Base-by-base conservation (phyloP, 371 early-diverging fungal genomes). In the Thermomucor indicae-seudaticae region DNA sequence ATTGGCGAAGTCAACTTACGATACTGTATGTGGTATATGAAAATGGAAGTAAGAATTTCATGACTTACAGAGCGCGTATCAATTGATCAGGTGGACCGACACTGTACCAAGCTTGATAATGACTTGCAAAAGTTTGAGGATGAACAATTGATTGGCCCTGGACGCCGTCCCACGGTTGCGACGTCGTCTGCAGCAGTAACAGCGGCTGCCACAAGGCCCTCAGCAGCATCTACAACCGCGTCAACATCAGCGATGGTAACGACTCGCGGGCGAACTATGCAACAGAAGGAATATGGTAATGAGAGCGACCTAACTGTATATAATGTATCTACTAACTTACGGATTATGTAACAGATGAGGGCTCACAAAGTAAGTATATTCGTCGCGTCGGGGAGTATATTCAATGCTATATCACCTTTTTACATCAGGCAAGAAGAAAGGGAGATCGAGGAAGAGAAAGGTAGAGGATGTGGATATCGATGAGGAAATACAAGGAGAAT, bases 71-170 rank as follows among this genome's bases (percentile, higher is more conserved):
- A 5, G 37, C 10, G n/a, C 11, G 37, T 19, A 11, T 43, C 31
- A 38, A 49, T n/a, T 43, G 16, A 12, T 19, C 60, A 90, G 90
- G 85, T 91, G 2, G 97, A 97, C 60, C 79, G 91, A 54, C 92
- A 94, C 58, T 90, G 93, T 38, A 75, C 90, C n/a, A 76, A 87
- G 24, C 65, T 97, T 24, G 97, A 97, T 58, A 90, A 90, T 27
- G 96, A 95, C 53, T 54, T 97, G 58, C 75, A 80, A 47, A 86
- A 86, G 52, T 92, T 93, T 54, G 94, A 97, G 58, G 93, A 94
- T 49, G 89, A 90, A 51, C 88, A 91, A 59, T 64, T 91, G 63
- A 79, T 83, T 45, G 80, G 83, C 3, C 85, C 78, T 43, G 83
- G 70, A 37, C 37, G 37, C 49, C n/a, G n/a, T n/a, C n/a, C n/a